Percentiles rank a stretch among this genome's conserved stretches.
Conservation (phyloP, 495 filamentous ascomycete genomes). For the Podospora pseudopauciseta region DNA sequence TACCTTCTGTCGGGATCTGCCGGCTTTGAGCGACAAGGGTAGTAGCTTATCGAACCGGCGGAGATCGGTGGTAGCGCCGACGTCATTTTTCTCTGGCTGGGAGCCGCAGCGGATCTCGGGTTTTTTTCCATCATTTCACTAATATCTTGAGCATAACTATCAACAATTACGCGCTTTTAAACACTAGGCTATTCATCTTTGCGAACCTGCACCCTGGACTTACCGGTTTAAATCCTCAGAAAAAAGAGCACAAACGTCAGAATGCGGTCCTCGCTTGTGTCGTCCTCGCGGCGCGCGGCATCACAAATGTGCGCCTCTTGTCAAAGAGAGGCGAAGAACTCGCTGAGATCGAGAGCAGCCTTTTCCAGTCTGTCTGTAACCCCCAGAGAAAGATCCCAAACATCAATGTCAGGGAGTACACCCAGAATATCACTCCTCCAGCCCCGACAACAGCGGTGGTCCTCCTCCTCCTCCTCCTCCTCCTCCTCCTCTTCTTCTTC, state of each 20-base stretch:
- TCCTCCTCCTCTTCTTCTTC: constrained; percentile 3
- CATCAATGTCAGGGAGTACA: not conserved
- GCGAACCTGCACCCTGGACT: not conserved
- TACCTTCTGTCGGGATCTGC: not conserved
- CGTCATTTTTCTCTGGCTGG: not conserved
- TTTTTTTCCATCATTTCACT: not conserved
- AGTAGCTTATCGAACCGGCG: not conserved
- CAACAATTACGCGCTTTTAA: not conserved
- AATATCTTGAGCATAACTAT: not conserved
- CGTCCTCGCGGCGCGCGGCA: constrained; percentile 19
- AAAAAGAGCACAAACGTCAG: not conserved
- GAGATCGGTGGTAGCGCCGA: not conserved
- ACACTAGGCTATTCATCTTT: not conserved
- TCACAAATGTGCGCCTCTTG: constrained; percentile 25
- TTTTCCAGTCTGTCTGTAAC: not conserved
- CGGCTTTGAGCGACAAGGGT: not conserved
- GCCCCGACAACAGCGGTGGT: not conserved
- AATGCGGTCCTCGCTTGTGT: constrained; percentile 26
- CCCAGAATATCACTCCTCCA: not conserved
- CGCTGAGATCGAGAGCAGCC: constrained; percentile 8
- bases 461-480: constrained; percentile 5
- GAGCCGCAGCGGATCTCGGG: not conserved
- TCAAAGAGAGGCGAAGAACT: constrained; percentile 18
- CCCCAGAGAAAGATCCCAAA: not conserved
- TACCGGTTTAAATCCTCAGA: not conserved